Evolutionary conservation across 495 filamentous ascomycete species (phyloP), one percentile per base, ranked within the genome.

Genomic region (Diplogelasinospora grovesii): DNA sequence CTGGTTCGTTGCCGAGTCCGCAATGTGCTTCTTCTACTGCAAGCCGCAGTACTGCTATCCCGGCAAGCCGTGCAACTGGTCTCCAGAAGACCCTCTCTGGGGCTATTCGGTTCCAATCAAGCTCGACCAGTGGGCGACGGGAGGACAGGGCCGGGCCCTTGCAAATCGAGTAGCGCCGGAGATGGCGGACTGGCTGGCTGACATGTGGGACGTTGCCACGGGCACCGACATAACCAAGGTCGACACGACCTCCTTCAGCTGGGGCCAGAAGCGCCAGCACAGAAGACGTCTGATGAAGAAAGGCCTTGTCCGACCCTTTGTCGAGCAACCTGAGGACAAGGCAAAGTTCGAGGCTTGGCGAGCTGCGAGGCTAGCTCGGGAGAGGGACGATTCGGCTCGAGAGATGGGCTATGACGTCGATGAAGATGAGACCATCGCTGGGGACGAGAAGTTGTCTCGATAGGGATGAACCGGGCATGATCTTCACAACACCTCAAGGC

Each of bases 1-100:
- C 16, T 84, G 80, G 76, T 79, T 73, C 37, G 46, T 74, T 22
- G 61, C 69, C 10, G 84, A 89, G 50, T 71, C 70, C 0, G 59
- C 65, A 8, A 77, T 82, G 69, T 80, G 76, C 52, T 68, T 65
- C 29, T 53, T 63, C n/a, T 86, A 75, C 57, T 80, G 76, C 59
- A 77, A 78, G 36, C 72, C 78, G 0, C 61, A 25, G 41, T 74
- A 48, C 61, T 73, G 69, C 42, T 61, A 59, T 8, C 53, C 78
- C 0, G 55, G 50, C n/a, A 16, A 52, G 5, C 59, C 64, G 7
- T 70, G 63, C 40, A 44, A 59, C 25, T 77, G 71, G 72, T 66
- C 64, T 25, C 53, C 61, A 10, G 55, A 67, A 34, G 72, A 76
- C 46, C 74, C 74, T 6, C 64, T 61, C 31, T 76, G 73, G 50